Percentiles rank a stretch among this genome's conserved stretches.
These are phyloP conservation scores for Cercospora sp. DNA, from an alignment of 2,329 filamentous ascomycete species.

Conservation along the genomic window DNA sequence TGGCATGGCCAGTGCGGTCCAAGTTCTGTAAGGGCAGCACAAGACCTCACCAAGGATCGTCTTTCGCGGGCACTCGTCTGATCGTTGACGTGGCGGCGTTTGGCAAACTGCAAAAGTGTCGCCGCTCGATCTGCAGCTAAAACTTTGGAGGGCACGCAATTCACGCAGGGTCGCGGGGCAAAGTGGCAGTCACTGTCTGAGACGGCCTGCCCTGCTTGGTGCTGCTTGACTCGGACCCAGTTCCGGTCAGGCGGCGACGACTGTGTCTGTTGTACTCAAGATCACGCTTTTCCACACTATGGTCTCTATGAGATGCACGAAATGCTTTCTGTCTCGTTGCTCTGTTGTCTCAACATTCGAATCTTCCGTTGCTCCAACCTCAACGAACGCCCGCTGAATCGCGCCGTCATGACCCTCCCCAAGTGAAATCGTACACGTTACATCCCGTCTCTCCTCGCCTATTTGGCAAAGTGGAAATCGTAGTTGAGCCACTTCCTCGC, in stretches of 20 bases:
- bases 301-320: not conserved
- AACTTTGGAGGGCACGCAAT: not conserved
- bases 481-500: slow-evolving; percentile 94
- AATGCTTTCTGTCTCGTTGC: slow-evolving; percentile 5
- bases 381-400: slow-evolving; percentile 14
- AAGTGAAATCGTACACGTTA: slow-evolving; percentile 8
- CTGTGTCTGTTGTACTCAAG: not conserved
- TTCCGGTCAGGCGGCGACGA: not conserved
- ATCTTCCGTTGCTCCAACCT: not conserved
- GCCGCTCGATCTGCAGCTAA: not conserved
- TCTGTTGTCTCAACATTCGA: slow-evolving; percentile 4
- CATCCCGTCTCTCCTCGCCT: not conserved
- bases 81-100: slow-evolving; percentile 1
- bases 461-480: slow-evolving; percentile 98
- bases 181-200: not conserved
- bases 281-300: not conserved
- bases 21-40: not conserved
- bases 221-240: not conserved
- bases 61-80: not conserved
- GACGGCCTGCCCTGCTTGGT: not conserved
- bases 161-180: slow-evolving; percentile 1
- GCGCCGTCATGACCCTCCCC: not conserved
- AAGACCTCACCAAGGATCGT: slow-evolving; percentile 1
- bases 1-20: slow-evolving; percentile 5
- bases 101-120: not conserved